A percentile compares a stretch with the other conserved stretches of the same genome.
These are phyloP conservation scores for Kalanchoe fedtschenkoi DNA, from an alignment of 164 flowering plant species.

Conservation along the genomic window DNA sequence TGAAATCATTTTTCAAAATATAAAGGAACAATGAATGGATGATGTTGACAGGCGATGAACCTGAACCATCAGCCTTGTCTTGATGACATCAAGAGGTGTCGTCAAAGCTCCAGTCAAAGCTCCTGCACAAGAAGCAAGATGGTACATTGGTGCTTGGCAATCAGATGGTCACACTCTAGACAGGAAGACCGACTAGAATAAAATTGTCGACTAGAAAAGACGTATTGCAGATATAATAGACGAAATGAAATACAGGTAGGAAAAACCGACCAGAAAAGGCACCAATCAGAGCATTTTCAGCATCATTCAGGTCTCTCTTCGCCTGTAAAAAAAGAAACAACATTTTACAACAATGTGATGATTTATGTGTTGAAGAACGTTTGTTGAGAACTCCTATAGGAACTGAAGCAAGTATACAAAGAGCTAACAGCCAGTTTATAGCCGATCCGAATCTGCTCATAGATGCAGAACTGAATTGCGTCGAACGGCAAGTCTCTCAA, in stretches of 20 bases:
- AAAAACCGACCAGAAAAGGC: slow-evolving; percentile 74
- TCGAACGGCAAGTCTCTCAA: slow-evolving; percentile 96
- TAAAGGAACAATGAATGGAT: not conserved
- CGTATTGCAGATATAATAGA: not conserved
- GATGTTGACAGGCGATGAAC: slow-evolving; percentile 17
- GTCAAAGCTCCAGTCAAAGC: slow-evolving; percentile 90
- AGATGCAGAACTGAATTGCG: slow-evolving; percentile 92
- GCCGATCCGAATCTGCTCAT: slow-evolving; percentile 93
- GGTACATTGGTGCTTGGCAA: not conserved
- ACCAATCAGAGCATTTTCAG: slow-evolving; percentile 90
- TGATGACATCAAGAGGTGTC: slow-evolving; percentile 97
- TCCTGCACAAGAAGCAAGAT: slow-evolving; percentile 27
- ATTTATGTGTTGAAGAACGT: not conserved
- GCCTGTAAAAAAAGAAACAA: slow-evolving; percentile 39
- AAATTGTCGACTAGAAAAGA: no score
- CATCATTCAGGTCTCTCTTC: slow-evolving; percentile 62
- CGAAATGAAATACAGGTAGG: not conserved
- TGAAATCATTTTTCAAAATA: not conserved
- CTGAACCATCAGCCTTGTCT: slow-evolving; percentile 96
- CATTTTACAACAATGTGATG: not conserved
- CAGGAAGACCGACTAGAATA: no score
- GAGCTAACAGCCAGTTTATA: slow-evolving; percentile 72
- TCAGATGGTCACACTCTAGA: no score
- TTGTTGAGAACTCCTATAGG: not conserved
- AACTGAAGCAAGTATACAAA: not conserved